Evolutionary conservation across 2,329 filamentous ascomycete genomes (phyloP).

Genomic region (Diaporthe sp.): DNA sequence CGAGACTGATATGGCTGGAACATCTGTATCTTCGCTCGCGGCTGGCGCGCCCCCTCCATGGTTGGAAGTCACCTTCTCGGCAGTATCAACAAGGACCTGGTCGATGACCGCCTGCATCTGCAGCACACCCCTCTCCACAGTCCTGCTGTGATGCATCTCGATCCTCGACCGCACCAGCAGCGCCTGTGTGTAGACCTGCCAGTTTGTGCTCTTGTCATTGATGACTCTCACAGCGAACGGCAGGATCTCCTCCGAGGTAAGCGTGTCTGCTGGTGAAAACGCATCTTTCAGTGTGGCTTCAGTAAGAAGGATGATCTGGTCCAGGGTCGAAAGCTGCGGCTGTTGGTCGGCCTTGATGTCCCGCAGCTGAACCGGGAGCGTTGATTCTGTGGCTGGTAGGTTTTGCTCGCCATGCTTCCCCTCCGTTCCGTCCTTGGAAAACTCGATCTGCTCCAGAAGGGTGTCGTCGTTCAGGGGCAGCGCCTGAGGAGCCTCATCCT

Average conservation of each 20-base stretch:
- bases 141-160: conserved; percentile 88
- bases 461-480: conserved; percentile 93
- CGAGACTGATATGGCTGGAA: conserved; percentile 35
- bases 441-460: conserved; percentile 87
- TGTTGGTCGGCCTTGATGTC: conserved; percentile 83
- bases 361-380: conserved; percentile 72
- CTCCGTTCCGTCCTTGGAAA: conserved; percentile 68
- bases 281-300: conserved; percentile 92
- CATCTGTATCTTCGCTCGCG: conserved; percentile 44
- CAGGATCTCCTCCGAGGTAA: conserved; percentile 93
- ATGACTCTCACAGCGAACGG: conserved; percentile 93
- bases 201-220: conserved; percentile 91
- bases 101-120: conserved; percentile 97
- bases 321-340: conserved; percentile 83
- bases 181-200: conserved; percentile 97
- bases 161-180: conserved; percentile 90
- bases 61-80: conserved; percentile 44
- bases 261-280: conserved; percentile 82
- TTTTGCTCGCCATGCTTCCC: conserved; percentile 52
- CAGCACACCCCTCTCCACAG: conserved; percentile 88
- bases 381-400: conserved; percentile 45
- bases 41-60: not conserved
- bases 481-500: conserved; percentile 69
- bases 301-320: conserved; percentile 91
- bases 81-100: conserved; percentile 91